A percentile compares a stretch with the other conserved stretches of the same genome.
These are phyloP conservation scores for Ogataea degrootiae DNA, from an alignment of 805 yeast genomes.

Conservation along the genomic window DNA sequence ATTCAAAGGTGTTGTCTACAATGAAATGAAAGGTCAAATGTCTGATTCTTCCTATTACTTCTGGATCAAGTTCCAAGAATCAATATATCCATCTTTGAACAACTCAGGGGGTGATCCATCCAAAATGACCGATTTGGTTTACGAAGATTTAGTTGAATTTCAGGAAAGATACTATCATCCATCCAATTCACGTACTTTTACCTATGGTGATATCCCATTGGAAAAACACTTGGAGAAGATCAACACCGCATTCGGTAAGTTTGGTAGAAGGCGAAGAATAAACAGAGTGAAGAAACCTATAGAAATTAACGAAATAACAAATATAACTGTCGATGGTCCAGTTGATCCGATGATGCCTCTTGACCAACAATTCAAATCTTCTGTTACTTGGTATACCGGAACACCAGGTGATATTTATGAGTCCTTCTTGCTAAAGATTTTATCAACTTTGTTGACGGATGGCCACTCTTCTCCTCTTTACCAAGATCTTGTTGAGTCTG, in stretches of 20 bases:
- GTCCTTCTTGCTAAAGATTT: constrained; percentile 64
- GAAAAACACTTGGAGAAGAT: constrained; percentile 54
- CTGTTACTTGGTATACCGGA: constrained; percentile 87
- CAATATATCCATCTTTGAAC: constrained; percentile 77
- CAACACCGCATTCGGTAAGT: constrained; percentile 42
- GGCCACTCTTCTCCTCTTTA: constrained; percentile 92
- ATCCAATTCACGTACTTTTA: constrained; percentile 77
- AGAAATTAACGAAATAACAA: constrained; percentile 29
- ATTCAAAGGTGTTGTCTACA: constrained; percentile 94
- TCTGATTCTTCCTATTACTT: constrained; percentile 82
- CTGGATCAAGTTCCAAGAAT: constrained; percentile 79
- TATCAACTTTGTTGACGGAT: constrained; percentile 69
- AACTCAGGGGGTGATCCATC: constrained; percentile 95
- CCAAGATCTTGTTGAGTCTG: constrained; percentile 80
- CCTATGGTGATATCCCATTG: constrained; percentile 79
- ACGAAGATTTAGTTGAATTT: constrained; percentile 73
- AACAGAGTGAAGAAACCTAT: constrained; percentile 43
- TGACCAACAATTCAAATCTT: constrained; percentile 69
- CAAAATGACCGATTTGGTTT: constrained; percentile 65
- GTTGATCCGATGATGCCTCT: constrained; percentile 68
- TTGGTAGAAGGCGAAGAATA: constrained; percentile 43
- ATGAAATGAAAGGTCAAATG: constrained; percentile 97
- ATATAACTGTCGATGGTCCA: constrained; percentile 60
- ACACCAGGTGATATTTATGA: constrained; percentile 64
- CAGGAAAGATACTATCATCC: constrained; percentile 82